Conservation (phyloP, 2,329 filamentous ascomycete species). For the Pseudogymnoascus sp. region DNA sequence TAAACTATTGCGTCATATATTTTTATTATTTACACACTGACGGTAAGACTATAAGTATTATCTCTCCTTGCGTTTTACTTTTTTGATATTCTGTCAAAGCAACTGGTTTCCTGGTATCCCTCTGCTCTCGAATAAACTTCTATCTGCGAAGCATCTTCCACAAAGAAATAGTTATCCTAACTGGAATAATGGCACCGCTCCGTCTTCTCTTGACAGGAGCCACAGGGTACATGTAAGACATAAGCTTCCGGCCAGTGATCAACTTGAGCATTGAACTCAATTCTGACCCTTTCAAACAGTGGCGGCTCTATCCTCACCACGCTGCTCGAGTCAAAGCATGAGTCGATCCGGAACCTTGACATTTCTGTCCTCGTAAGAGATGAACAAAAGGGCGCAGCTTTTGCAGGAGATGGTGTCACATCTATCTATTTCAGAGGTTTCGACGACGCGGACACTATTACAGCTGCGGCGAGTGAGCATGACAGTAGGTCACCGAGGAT, state of each 20-base stretch:
- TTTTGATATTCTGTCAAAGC: neutral
- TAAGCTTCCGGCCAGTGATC: neutral
- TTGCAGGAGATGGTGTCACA: conserved; percentile 19
- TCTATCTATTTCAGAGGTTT: conserved; percentile 20
- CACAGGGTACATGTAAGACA: conserved; percentile 20
- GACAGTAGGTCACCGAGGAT: conserved; percentile 14
- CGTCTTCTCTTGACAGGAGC: conserved; percentile 18
- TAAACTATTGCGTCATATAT: neutral
- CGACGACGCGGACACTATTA: conserved; percentile 18
- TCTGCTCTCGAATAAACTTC: neutral
- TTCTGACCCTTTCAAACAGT: conserved; percentile 11
- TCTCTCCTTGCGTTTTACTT: neutral
- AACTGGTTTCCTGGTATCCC: neutral
- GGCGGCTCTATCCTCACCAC: conserved; percentile 20
- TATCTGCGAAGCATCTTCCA: neutral
- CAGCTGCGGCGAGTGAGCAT: conserved; percentile 17
- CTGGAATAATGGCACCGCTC: conserved; percentile 3
- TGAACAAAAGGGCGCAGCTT: conserved; percentile 18
- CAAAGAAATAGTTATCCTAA: neutral
- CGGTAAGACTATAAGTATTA: neutral
- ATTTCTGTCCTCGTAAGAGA: conserved; percentile 22
- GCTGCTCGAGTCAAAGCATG: conserved; percentile 11
- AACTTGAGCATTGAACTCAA: neutral
- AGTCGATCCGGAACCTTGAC: conserved; percentile 7
- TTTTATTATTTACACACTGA: neutral